Percentiles rank a stretch among this genome's conserved stretches.
phyloP scores from a whole-genome alignment of 2,329 filamentous ascomycete genomes.

The Colletotrichum tabaci region DNA sequence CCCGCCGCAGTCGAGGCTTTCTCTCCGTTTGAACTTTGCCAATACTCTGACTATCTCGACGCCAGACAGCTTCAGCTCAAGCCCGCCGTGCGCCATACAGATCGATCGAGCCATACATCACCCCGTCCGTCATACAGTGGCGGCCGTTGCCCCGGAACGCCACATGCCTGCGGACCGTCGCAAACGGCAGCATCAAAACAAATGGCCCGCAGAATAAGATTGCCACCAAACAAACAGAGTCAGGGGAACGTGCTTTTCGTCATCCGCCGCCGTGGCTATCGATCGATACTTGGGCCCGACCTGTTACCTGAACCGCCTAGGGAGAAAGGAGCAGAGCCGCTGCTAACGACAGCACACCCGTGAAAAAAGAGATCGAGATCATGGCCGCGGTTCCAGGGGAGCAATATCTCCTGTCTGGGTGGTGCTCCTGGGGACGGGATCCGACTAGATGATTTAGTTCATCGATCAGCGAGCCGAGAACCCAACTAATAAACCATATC shows the following conservation, averaged over 20 bases:
- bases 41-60: constrained; percentile 5
- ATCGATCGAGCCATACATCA: constrained; percentile 27
- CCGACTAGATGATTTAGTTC: background rate
- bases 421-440: background rate
- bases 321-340: constrained; percentile 15
- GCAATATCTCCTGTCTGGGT: background rate
- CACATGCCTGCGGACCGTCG: constrained; percentile 30
- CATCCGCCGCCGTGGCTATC: constrained; percentile 17
- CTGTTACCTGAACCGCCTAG: no score
- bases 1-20: constrained; percentile 24
- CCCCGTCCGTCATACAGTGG: constrained; percentile 27
- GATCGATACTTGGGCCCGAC: no score
- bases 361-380: constrained; percentile 32
- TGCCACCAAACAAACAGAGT: constrained; percentile 37
- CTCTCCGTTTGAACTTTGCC: background rate
- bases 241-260: constrained; percentile 37
- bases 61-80: constrained; percentile 18
- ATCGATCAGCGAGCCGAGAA: background rate
- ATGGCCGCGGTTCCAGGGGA: background rate
- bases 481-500: background rate
- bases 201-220: constrained; percentile 33
- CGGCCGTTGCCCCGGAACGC: constrained; percentile 36
- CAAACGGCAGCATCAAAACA: constrained; percentile 36
- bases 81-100: constrained; percentile 22
- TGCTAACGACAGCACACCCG: background rate